Conservation (phyloP, 1,139 yeast genomes). For the Suhomyces bribrorum region DNA sequence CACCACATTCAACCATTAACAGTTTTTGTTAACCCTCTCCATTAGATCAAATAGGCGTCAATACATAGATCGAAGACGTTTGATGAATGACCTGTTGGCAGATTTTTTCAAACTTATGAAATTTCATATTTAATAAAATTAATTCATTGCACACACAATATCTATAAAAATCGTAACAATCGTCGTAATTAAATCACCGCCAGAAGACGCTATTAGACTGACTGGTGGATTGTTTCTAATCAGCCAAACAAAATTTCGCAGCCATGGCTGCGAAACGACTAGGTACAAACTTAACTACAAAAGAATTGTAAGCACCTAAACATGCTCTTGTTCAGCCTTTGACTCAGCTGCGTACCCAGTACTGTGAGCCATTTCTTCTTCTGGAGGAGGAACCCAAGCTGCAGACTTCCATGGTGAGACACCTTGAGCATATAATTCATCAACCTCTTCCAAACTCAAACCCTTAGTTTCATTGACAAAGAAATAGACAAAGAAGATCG, state of each 20-base stretch:
- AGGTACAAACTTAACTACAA: background rate
- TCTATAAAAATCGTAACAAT: background rate
- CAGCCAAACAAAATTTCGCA: too few relatives aligned
- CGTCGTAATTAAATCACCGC: background rate
- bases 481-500: constrained; percentile 53
- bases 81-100: too few relatives aligned
- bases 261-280: background rate
- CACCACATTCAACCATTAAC: too few relatives aligned
- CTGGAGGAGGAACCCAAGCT: constrained; percentile 46
- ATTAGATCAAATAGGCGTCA: too few relatives aligned
- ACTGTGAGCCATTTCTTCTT: constrained; percentile 28
- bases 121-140: background rate
- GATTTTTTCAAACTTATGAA: too few relatives aligned
- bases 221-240: background rate
- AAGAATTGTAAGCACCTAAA: constrained; percentile 10
- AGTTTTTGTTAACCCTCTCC: too few relatives aligned
- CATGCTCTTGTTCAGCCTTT: constrained; percentile 21
- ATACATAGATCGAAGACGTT: too few relatives aligned
- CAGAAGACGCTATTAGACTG: background rate
- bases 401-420: constrained; percentile 52
- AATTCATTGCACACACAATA: background rate
- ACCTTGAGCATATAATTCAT: constrained; percentile 56
- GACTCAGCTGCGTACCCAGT: constrained; percentile 21
- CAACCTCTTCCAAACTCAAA: constrained; percentile 65
- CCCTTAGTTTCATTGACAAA: constrained; percentile 69